Evolutionary conservation across 768 basidiomycete species (phyloP).

Genomic region (Peribolospora baueri): DNA sequence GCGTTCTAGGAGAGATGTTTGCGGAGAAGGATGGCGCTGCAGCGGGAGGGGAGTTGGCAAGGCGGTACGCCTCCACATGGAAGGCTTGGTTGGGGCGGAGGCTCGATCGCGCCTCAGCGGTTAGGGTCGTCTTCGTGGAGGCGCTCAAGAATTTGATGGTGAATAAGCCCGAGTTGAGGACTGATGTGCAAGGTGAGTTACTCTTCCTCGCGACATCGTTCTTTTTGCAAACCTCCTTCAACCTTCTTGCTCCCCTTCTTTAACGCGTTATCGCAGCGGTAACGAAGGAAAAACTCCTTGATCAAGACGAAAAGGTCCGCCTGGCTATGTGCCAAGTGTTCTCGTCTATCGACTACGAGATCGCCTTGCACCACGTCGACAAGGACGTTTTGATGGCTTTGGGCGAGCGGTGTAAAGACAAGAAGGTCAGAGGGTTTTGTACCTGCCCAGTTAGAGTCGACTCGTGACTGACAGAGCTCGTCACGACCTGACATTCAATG

Average conservation of each 20-base stretch:
- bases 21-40: slow-evolving; percentile 28
- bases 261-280: slow-evolving; percentile 26
- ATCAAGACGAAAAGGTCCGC: slow-evolving; percentile 79
- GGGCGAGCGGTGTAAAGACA: slow-evolving; percentile 52
- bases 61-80: slow-evolving; percentile 67
- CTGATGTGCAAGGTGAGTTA: slow-evolving; percentile 46
- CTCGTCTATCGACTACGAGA: slow-evolving; percentile 70
- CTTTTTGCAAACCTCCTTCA: background rate
- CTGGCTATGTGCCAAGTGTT: slow-evolving; percentile 61
- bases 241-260: background rate
- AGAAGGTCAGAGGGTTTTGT: slow-evolving; percentile 34
- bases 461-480: background rate
- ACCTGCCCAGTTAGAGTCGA: background rate
- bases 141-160: slow-evolving; percentile 34
- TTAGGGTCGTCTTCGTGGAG: slow-evolving; percentile 61
- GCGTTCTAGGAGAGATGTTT: slow-evolving; percentile 75
- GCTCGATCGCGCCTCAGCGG: slow-evolving; percentile 44
- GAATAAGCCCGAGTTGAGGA: slow-evolving; percentile 40
- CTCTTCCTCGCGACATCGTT: background rate
- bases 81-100: slow-evolving; percentile 51
- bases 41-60: slow-evolving; percentile 34
- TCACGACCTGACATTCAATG: background rate
- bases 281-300: slow-evolving; percentile 40
- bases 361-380: slow-evolving; percentile 55
- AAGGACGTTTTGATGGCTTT: slow-evolving; percentile 36